A percentile compares a stretch with the other conserved stretches of the same genome.
These are phyloP conservation scores for Coemansia guatemalensis DNA, from an alignment of 192 early-diverging fungal genomes.

Conservation along the genomic window DNA sequence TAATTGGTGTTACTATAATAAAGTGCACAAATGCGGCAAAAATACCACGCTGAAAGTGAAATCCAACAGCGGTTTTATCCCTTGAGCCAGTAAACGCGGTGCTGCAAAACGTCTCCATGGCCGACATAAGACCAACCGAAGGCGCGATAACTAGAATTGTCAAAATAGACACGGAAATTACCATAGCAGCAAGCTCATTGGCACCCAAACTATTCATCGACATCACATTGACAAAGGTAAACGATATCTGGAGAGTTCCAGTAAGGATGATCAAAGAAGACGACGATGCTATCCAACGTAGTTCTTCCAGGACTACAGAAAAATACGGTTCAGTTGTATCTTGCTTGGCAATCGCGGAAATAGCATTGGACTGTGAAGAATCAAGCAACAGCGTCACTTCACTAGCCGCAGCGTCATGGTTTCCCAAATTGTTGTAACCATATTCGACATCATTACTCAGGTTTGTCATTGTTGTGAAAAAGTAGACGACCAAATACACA, in stretches of 20 bases:
- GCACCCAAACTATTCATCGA: not conserved
- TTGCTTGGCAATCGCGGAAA: conserved; percentile 19
- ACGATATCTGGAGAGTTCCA: not conserved
- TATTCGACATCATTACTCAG: too few relatives aligned
- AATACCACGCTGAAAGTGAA: conserved; percentile 14
- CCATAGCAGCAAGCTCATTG: conserved; percentile 12
- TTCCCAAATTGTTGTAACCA: too few relatives aligned
- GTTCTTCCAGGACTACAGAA: conserved; percentile 11
- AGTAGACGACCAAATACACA: too few relatives aligned
- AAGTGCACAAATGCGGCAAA: not conserved
- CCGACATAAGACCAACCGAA: not conserved
- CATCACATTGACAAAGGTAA: conserved; percentile 4
- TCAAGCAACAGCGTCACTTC: too few relatives aligned
- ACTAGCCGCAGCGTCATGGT: too few relatives aligned
- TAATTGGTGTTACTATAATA: conserved; percentile 67
- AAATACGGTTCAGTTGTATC: conserved; percentile 21
- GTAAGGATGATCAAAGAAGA: conserved; percentile 16
- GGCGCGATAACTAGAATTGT: not conserved
- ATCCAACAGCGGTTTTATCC: conserved; percentile 12
- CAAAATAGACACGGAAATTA: not conserved
- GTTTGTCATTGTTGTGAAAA: too few relatives aligned
- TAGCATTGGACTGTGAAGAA: too few relatives aligned
- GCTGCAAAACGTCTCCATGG: conserved; percentile 3
- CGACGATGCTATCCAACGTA: conserved; percentile 30
- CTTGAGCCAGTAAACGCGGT: conserved; percentile 5